Conservation (phyloP, 441 rosid genomes). For the Erodium texanum region DNA sequence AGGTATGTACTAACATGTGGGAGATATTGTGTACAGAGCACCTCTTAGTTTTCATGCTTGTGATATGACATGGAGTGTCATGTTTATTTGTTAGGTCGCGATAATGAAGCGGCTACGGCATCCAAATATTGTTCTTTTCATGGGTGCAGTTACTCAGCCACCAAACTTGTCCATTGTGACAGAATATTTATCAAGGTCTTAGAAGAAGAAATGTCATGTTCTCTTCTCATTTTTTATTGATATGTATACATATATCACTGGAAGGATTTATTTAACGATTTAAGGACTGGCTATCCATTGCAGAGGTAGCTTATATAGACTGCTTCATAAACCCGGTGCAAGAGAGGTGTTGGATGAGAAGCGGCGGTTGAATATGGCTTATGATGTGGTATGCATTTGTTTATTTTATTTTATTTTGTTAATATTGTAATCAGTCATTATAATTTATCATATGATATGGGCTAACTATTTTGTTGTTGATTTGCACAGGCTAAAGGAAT, state of each 20-base stretch:
- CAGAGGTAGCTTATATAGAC: slow-evolving; percentile 96
- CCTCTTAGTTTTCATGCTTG: slow-evolving; percentile 10
- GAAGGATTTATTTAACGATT: slow-evolving; percentile 13
- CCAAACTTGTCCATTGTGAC: slow-evolving; percentile 96
- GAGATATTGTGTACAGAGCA: slow-evolving; percentile 6
- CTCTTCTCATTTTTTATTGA: background rate
- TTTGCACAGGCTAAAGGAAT: slow-evolving; percentile 85
- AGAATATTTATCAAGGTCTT: slow-evolving; percentile 89
- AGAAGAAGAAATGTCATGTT: background rate
- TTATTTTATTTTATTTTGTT: background rate
- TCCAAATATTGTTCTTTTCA: slow-evolving; percentile 97
- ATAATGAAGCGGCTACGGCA: slow-evolving; percentile 97
- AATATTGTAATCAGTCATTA: background rate
- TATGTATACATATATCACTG: background rate
- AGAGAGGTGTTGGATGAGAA: slow-evolving; percentile 82
- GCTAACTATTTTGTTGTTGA: slow-evolving; percentile 18
- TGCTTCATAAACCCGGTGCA: slow-evolving; percentile 77
- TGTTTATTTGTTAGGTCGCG: slow-evolving; percentile 54
- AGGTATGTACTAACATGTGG: slow-evolving; percentile 39
- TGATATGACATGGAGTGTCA: slow-evolving; percentile 18
- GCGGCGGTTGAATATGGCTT: slow-evolving; percentile 90
- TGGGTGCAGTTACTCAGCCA: slow-evolving; percentile 98
- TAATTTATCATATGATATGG: background rate
- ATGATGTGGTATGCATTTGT: slow-evolving; percentile 73
- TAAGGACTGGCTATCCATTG: slow-evolving; percentile 25